phyloP scores from a whole-genome alignment of 2,329 filamentous ascomycete genomes.

The Stagonosporopsis rhizophila region DNA sequence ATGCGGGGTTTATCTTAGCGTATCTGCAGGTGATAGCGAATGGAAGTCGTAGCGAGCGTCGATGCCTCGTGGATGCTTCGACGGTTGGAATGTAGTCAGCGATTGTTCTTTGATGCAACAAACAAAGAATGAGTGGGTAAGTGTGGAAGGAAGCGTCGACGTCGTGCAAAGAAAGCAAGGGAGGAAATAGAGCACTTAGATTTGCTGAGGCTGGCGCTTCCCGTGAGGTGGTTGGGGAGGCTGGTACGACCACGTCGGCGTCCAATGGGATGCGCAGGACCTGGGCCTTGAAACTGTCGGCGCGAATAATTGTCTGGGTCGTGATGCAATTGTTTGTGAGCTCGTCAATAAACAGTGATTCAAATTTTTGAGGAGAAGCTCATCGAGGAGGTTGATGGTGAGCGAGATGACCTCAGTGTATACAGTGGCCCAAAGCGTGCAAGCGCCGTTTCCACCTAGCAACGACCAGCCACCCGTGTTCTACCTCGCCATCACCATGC shows the following conservation, averaged over 20 bases:
- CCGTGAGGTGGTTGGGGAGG: conserved; percentile 21
- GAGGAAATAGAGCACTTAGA: conserved; percentile 42
- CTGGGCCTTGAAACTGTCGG: neutral
- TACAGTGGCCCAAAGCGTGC: neutral
- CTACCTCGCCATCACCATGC: conserved; percentile 5
- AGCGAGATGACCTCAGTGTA: conserved; percentile 2
- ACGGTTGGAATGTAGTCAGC: conserved; percentile 18
- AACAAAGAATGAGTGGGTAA: conserved; percentile 15
- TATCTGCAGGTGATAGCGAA: conserved; percentile 20
- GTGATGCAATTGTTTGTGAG: conserved; percentile 2
- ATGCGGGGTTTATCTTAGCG: conserved; percentile 23
- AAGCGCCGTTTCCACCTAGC: neutral
- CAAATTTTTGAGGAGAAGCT: neutral
- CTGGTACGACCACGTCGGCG: conserved; percentile 7
- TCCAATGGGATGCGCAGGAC: conserved; percentile 4
- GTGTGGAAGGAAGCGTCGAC: conserved; percentile 14
- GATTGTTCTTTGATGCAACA: conserved; percentile 15
- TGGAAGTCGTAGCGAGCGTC: conserved; percentile 9
- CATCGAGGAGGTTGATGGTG: neutral
- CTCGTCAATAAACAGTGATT: neutral
- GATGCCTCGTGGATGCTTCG: conserved; percentile 14
- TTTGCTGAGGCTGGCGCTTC: conserved; percentile 34
- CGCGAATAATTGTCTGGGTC: neutral
- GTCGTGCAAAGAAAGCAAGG: conserved; percentile 28
- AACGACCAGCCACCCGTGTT: conserved; percentile 12